phyloP scores from a whole-genome alignment of 805 yeast genomes.

The Candida railenensis region DNA sequence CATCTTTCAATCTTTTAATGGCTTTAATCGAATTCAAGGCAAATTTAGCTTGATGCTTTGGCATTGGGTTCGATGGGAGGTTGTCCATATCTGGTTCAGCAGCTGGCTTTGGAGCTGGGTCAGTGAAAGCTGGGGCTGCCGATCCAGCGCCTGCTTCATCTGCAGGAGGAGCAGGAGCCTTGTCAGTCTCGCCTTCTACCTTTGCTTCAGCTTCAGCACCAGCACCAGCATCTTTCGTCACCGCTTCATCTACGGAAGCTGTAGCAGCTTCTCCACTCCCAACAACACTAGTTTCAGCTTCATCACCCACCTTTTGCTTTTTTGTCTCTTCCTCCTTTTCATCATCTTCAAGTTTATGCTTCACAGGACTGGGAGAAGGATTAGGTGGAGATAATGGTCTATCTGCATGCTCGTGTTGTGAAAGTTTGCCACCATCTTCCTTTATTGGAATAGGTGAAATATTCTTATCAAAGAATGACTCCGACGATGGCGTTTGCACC shows the following conservation, averaged over 20 bases:
- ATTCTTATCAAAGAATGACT: slow-evolving; percentile 22
- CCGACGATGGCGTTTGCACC: slow-evolving; percentile 39
- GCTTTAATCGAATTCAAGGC: slow-evolving; percentile 79
- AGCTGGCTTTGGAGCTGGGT: slow-evolving; percentile 76
- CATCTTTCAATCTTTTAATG: slow-evolving; percentile 87
- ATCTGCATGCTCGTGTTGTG: slow-evolving; percentile 19
- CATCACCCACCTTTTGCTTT: slow-evolving; percentile 17
- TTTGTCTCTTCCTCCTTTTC: slow-evolving; percentile 18
- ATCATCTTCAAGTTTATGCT: slow-evolving; percentile 30
- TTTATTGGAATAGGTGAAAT: background rate
- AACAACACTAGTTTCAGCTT: slow-evolving; percentile 5
- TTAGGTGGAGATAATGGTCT: slow-evolving; percentile 46
- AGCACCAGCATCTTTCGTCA: slow-evolving; percentile 7
- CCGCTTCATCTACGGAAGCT: slow-evolving; percentile 7
- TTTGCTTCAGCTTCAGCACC: slow-evolving; percentile 5
- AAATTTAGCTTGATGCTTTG: slow-evolving; percentile 81
- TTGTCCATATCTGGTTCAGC: slow-evolving; percentile 71
- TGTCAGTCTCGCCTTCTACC: slow-evolving; percentile 8
- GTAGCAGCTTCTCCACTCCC: too few relatives aligned
- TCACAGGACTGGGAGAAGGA: slow-evolving; percentile 44
- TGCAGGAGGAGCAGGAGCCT: background rate
- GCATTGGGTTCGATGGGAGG: slow-evolving; percentile 65
- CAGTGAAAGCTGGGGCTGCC: slow-evolving; percentile 12
- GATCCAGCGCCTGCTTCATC: background rate
- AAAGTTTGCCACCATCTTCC: slow-evolving; percentile 6